phyloP scores from a whole-genome alignment of 148 eudicot genomes.

The Selenicereus undatus region DNA sequence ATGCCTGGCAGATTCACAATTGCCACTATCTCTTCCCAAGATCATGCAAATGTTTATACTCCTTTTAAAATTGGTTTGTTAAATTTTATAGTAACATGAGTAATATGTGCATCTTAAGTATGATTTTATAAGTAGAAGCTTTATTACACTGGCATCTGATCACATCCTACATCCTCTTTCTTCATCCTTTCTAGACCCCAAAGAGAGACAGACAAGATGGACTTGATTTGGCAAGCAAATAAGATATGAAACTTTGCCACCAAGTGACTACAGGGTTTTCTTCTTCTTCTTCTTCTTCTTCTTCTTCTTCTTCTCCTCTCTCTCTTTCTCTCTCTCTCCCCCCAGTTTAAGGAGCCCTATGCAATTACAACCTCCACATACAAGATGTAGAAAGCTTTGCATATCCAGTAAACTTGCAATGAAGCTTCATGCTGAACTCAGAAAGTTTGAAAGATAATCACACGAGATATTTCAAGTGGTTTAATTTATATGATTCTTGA shows the following conservation, averaged over 20 bases:
- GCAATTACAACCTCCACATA: background rate
- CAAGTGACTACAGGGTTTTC: too few relatives aligned
- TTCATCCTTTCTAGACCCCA: background rate
- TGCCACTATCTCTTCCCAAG: background rate
- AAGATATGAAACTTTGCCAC: too few relatives aligned
- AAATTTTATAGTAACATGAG: too few relatives aligned
- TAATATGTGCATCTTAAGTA: too few relatives aligned
- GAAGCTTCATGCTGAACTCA: background rate
- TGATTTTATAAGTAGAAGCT: background rate
- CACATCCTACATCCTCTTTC: background rate
- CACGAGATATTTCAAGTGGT: background rate
- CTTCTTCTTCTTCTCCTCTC: too few relatives aligned
- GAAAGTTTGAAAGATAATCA: background rate
- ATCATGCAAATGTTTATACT: background rate
- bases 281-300: too few relatives aligned
- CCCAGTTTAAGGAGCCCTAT: background rate
- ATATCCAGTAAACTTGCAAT: background rate
- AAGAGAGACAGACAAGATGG: background rate
- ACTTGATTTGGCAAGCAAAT: background rate
- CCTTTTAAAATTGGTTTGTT: too few relatives aligned
- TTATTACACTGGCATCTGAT: background rate
- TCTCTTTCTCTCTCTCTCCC: too few relatives aligned
- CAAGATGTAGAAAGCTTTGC: background rate
- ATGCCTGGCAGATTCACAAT: background rate
- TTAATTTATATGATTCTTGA: background rate